Conservation (phyloP, 2,329 filamentous ascomycete genomes). For the Neopestalotiopsis clavispora region DNA sequence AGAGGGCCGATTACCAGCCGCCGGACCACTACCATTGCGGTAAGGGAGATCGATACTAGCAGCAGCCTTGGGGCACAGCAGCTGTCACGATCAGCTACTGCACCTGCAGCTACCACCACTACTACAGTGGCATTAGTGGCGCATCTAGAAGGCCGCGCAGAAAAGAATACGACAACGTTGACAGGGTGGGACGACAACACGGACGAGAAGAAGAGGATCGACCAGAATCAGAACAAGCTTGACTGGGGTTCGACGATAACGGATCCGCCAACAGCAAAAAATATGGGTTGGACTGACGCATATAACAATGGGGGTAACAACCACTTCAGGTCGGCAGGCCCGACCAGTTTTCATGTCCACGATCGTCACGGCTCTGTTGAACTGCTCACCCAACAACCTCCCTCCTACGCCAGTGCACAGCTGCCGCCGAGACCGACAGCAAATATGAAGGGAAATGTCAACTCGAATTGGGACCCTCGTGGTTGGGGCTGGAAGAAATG, state of each 20-base stretch:
- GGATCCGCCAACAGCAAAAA: constrained; percentile 7
- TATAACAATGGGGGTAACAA: constrained; percentile 6
- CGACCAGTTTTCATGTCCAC: constrained; percentile 18
- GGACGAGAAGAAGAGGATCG: neutral
- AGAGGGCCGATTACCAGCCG: constrained; percentile 3
- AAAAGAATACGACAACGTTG: neutral
- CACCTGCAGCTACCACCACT: neutral
- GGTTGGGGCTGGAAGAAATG: constrained; percentile 60
- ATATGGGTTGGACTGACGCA: constrained; percentile 18
- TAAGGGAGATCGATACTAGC: constrained; percentile 13
- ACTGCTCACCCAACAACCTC: constrained; percentile 10
- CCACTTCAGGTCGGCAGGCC: constrained; percentile 13
- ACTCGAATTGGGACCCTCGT: constrained; percentile 42
- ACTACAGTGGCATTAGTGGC: constrained; percentile 10
- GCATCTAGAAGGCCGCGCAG: constrained; percentile 3
- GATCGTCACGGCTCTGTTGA: constrained; percentile 18
- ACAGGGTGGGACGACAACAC: neutral
- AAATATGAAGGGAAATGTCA: constrained; percentile 25
- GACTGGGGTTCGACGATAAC: neutral
- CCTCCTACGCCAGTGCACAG: constrained; percentile 13
- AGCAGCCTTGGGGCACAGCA: constrained; percentile 15
- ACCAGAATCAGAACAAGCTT: no score
- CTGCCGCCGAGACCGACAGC: constrained; percentile 22
- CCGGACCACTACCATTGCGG: constrained; percentile 16
- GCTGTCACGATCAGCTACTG: neutral